Base-by-base conservation (phyloP, 495 filamentous ascomycete species). In the Neurospora pannonica region DNA sequence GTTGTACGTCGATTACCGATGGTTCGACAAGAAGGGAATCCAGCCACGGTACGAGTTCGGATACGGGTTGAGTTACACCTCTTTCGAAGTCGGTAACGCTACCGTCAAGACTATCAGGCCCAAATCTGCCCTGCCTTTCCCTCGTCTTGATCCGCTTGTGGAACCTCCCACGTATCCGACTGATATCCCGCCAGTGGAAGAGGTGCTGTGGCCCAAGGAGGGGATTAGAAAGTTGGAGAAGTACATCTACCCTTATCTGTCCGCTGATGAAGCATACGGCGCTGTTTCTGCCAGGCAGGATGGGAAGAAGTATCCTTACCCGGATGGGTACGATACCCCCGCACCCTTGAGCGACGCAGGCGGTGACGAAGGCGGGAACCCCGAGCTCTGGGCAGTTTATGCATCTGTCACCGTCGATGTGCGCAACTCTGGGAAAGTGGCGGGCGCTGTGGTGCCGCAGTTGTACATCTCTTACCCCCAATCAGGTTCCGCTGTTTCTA, bases 21-120 rank as follows among this genome's bases (percentile, higher is more conserved):
- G 97, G 75, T 98, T 98, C 79, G 96, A 98, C 85, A 91, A 90
- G n/a, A n/a, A n/a, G n/a, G n/a, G n/a, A n/a, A n/a, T n/a, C n/a
- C n/a, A n/a, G n/a, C n/a, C n/a, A n/a, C n/a, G n/a, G n/a, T n/a
- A n/a, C n/a, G n/a, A n/a, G n/a, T 97, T 97, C 77, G 93, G 93
- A 0, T 95, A 89, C 73, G 93, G 93, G 0, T 86, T 96, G 4
- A 90, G 88, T 43, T 97, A 98, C 82, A 96, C 95, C 2, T 89
- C 83, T 0, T 99, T 97, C 80, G 83, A 90, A n/a, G 87, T 94
- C 74, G 84, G 85, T 19, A 85, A 91, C 43, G 81, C 93, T 9
- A 76, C 82, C 2, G 84, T 96, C 54, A 82, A 80, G 4, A 78
- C 82, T 0, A 78, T 90, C 0, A 88, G 88, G 73, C 78, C 84